These are phyloP conservation scores for Fusarium drepaniforme DNA, from an alignment of 2,329 filamentous ascomycete genomes.

Conservation along the genomic window DNA sequence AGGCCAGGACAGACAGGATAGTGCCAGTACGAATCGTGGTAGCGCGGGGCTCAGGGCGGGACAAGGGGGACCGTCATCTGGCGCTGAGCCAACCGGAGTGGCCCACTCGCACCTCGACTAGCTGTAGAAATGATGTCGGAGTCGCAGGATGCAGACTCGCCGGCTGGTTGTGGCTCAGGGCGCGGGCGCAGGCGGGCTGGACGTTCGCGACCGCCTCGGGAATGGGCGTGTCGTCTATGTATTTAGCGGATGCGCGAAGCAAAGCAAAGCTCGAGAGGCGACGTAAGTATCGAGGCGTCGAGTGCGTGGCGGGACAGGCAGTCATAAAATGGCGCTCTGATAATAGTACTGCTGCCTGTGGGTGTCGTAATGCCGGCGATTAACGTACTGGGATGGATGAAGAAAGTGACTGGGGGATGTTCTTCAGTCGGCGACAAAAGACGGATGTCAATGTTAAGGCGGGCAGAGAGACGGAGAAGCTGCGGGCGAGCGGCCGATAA, in stretches of 20 bases:
- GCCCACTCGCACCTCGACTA: conserved; percentile 41
- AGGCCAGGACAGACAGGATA: conserved; percentile 40
- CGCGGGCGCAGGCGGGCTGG: conserved; percentile 5
- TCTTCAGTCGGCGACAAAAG: background rate
- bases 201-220: conserved; percentile 23
- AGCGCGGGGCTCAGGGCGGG: conserved; percentile 47
- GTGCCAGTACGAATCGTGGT: conserved; percentile 40
- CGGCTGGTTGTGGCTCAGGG: conserved; percentile 24
- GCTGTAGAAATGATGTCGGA: conserved; percentile 32
- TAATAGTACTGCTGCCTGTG: conserved; percentile 37
- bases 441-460: conserved; percentile 7
- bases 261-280: background rate
- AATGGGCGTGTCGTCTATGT: conserved; percentile 24
- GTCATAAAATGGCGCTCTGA: conserved; percentile 11
- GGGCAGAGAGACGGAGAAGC: conserved; percentile 1
- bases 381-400: background rate
- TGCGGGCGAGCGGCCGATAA: conserved; percentile 1
- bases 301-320: conserved; percentile 15
- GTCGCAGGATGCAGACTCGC: conserved; percentile 19
- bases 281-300: conserved; percentile 2
- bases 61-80: conserved; percentile 48
- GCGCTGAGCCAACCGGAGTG: conserved; percentile 47
- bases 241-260: conserved; percentile 10
- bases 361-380: conserved; percentile 22
- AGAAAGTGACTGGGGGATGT: conserved; percentile 8